Base-by-base conservation (phyloP, 78 protist species). In the Guillardia theta region DNA sequence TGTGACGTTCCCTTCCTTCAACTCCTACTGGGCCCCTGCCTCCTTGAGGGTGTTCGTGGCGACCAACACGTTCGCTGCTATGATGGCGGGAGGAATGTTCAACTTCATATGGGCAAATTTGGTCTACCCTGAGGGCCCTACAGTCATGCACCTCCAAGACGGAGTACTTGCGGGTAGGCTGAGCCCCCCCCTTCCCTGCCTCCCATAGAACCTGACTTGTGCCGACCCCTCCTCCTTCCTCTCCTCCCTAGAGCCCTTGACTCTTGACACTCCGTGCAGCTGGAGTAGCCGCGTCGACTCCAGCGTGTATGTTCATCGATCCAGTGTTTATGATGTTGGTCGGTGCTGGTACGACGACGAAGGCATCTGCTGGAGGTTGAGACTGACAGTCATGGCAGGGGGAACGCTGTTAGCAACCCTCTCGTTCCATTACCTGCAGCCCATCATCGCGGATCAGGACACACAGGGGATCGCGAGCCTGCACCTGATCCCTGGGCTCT, bases 61-160 rank as follows among this genome's bases (percentile, higher is more conserved):
- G 1, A 78, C 90, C 21, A 43, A 43, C 50, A 78, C 90, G 0
- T 37, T 78, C 24, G 90, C 90, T 18, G 18, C 45, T 27, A 37
- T 37, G 53, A 78, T 78, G 90, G 45, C 90, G 24, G 90, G 90
- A 12, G 90, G 90, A 19, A 78, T 78, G 90, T 78, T 78, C 24
- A 22, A 46, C 90, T 78, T 43, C 50, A 78, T 78, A 22, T 78
- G 45, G 45, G 90, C 90, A 22, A 78, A 78, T 8, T 30, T 78
- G 43, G 37, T 78, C 48, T 78, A 78, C 90, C 90, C 90, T 30
- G 90, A 78, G 90, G 90, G 90, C 1, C 90, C 90, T 18, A 44
- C 90, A 10, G 48, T 78, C 1, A 78, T 78, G 90, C 90, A 78
- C 44, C 48, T 78, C 33, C 90, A 78, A 19, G 90, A 70, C 87